Base-by-base conservation (phyloP, 441 rosid species). In the Lepidium campestre region DNA sequence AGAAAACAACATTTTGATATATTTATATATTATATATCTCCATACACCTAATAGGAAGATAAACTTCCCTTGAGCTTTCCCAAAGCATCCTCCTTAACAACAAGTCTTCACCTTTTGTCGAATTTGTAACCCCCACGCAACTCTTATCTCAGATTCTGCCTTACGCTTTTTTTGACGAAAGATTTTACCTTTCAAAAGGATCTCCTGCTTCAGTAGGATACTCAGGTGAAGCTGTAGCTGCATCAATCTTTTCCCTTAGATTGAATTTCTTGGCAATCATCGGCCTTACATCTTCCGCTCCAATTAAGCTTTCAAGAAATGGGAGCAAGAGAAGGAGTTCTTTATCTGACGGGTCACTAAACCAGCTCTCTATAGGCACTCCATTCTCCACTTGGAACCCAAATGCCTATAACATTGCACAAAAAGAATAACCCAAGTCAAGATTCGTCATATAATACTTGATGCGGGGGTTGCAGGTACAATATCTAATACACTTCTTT, bases 331-430 rank as follows among this genome's bases (percentile, higher is more conserved):
- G 62, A 52, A 94, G 98, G 72, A 94, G 79, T 72, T 89, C 97
- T 73, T 85, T 85, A 74, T 94, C 99, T 0, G 81, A 59, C 2
- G 82, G 87, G 76, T 94, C 94, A 18, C 86, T 91, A 40, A 89
- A 94, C 98, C 98, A 94, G 82, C 99, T 94, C 80, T 91, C 96
- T 36, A 94, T 94, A 5, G 98, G 97, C 46, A 94, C 87, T 8
- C 98, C 99, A 42, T 94, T 94, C 73, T 93, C 98, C 75, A 93
- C 93, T 82, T 93, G 97, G 79, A 90, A 93, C 29, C 98, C 98
- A 76, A 91, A 91, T 65, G 97, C 98, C 99, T 91, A 72, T 57
- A 31, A 23, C 41, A 67, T 67, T 34, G 4, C 50, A 44, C 32
- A 14, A 4, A 0, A n/a, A 17, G 23, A 57, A 56, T 22, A 69